Evolutionary conservation across 352 stramenopile species (phyloP), one percentile per base, ranked within the genome.

Genomic region (Globisporangium cystogenes): DNA sequence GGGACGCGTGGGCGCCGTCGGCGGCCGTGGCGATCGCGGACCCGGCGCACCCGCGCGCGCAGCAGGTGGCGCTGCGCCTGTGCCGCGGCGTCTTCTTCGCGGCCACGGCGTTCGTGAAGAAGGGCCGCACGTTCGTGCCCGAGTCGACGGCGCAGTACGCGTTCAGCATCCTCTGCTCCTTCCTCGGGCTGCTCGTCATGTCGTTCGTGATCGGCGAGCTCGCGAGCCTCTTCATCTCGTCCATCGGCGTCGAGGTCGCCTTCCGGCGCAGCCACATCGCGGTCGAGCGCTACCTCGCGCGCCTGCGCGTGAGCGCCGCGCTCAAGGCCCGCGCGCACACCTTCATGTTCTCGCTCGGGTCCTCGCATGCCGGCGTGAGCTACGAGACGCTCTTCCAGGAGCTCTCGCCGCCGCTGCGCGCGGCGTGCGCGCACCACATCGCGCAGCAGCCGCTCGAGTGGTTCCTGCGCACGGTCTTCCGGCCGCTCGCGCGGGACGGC

Each of bases 181-280:
- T 86, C 35, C 37, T 67, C 7, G 74, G 79, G 0, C 73, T 84
- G 53, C 63, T 90, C 18, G 59, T 81, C 44, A 90, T 86, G 79
- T 71, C 74, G n/a, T 62, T 86, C 15, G 87, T 90, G 74, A 87
- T 90, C 48, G 73, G 76, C 18, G 74, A 87, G 55, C 74, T 87
- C 51, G 77, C 76, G 6, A 83, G 76, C 29, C 53, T 90, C 0
- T 84, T 81, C 48, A 58, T 86, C 54, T 53, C 77, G 1, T 81
- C 68, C 31, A 84, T 80, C 36, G 68, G 78, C 42, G 82, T 82
- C 51, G 70, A 86, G 57, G 67, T 86, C 27, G 68, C 76, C 33
- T 90, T 81, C 54, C 76, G 76, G n/a, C 87, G 87, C 55, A 82
- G 72, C 50, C 74, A 90, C 46, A 77, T 87, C 42, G 62, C 75